Evolutionary conservation across 23 red algal species (phyloP).

Genomic region (Cyanidioschyzon merolae): DNA sequence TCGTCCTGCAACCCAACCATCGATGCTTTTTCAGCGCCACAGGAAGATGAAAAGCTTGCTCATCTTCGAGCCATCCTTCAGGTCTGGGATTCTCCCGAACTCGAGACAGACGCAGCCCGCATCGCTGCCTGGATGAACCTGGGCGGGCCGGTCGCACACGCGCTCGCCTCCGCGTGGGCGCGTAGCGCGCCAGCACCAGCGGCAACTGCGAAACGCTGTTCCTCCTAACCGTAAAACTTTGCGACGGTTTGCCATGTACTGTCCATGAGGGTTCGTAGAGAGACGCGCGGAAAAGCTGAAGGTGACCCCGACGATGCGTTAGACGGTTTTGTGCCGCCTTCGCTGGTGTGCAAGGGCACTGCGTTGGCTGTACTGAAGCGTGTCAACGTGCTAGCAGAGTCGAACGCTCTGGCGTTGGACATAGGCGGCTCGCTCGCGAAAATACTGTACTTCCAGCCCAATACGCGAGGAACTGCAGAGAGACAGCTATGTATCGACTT

Average conservation of each 20-base stretch:
- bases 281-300: too few species aligned
- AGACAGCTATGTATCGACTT: slow-evolving; percentile 43
- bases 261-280: too few species aligned
- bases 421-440: slow-evolving; percentile 92
- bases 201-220: too few species aligned
- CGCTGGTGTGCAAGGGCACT: slow-evolving; percentile 52
- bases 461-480: not conserved
- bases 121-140: not conserved
- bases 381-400: slow-evolving; percentile 71
- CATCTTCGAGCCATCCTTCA: not conserved
- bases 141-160: not conserved
- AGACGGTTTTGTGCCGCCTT: not conserved
- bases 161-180: not conserved
- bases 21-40: not conserved
- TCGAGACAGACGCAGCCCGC: not conserved
- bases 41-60: not conserved
- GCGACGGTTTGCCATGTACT: too few species aligned
- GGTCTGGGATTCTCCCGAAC: not conserved
- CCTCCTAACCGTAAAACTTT: too few species aligned
- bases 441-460: slow-evolving; percentile 81
- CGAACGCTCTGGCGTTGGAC: slow-evolving; percentile 70
- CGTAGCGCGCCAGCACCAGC: not conserved
- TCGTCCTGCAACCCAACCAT: not conserved
- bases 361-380: slow-evolving; percentile 57
- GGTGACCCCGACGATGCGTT: too few species aligned